Evolutionary conservation across 768 basidiomycete species (phyloP).

Genomic region (Inosperma sp.): DNA sequence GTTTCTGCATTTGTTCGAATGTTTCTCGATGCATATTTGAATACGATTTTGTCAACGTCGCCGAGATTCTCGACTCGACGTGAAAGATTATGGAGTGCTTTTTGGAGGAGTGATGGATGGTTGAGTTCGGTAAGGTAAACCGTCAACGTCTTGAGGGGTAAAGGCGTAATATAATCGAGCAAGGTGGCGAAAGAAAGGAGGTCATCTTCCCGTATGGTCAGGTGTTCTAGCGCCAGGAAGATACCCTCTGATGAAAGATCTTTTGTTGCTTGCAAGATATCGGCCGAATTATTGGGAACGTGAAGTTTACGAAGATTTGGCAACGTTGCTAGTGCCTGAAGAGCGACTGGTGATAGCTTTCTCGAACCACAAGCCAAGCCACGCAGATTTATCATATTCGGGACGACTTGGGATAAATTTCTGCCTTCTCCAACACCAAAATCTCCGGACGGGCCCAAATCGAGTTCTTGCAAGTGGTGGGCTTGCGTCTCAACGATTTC

Average conservation of each 20-base stretch:
- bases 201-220: conserved; percentile 6
- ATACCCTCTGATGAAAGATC: background rate
- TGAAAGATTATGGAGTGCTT: background rate
- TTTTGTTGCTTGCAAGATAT: conserved; percentile 3
- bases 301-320: conserved; percentile 8
- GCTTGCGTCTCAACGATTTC: conserved; percentile 8
- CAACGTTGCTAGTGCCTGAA: conserved; percentile 6
- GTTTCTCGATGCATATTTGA: background rate
- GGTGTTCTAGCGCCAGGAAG: conserved; percentile 6
- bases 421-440: background rate
- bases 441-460: conserved; percentile 8
- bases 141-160: conserved; percentile 3
- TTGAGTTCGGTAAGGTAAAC: background rate
- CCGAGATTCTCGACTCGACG: background rate
- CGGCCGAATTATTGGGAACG: conserved; percentile 7
- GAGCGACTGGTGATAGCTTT: conserved; percentile 1
- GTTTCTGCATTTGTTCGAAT: background rate
- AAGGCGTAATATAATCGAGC: background rate
- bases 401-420: conserved; percentile 10
- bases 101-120: background rate
- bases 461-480: conserved; percentile 14
- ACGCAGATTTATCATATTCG: conserved; percentile 10
- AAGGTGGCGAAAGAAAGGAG: background rate
- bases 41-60: background rate
- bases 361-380: conserved; percentile 10